Evolutionary conservation across 1,139 yeast genomes (phyloP).

Genomic region (Debaryomyces singareniensis): DNA sequence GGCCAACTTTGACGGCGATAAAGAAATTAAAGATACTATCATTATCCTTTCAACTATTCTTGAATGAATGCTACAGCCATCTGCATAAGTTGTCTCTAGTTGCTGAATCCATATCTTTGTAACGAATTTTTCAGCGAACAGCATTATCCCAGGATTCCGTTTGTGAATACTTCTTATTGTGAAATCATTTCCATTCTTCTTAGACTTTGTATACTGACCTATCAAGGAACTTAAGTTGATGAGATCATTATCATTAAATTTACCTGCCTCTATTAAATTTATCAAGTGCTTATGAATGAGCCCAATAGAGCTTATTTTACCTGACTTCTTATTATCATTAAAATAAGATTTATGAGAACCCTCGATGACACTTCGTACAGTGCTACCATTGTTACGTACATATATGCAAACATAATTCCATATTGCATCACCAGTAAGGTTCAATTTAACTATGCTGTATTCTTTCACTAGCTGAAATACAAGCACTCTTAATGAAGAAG

Average conservation of each 20-base stretch:
- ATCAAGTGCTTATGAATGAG: constrained; percentile 41
- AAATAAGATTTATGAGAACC: constrained; percentile 44
- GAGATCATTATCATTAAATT: constrained; percentile 39
- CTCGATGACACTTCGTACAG: constrained; percentile 48
- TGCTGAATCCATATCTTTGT: constrained; percentile 49
- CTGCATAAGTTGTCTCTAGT: constrained; percentile 50
- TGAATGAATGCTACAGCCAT: constrained; percentile 50
- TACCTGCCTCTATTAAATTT: constrained; percentile 35
- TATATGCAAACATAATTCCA: constrained; percentile 62
- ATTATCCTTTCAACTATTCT: constrained; percentile 40
- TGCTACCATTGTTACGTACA: constrained; percentile 34
- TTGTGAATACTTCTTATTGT: constrained; percentile 13
- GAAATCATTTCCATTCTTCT: constrained; percentile 8
- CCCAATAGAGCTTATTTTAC: constrained; percentile 40
- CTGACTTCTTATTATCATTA: constrained; percentile 46
- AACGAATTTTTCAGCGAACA: constrained; percentile 52
- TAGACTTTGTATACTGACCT: constrained; percentile 24
- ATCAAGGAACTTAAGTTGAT: constrained; percentile 37
- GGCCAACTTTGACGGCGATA: constrained; percentile 39
- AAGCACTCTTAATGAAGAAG: constrained; percentile 39
- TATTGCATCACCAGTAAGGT: constrained; percentile 48
- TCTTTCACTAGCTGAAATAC: constrained; percentile 48
- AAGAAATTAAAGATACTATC: constrained; percentile 46
- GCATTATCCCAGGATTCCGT: constrained; percentile 13
- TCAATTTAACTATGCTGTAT: constrained; percentile 50